Conservation (phyloP, 805 yeast genomes). For the Schizosaccharomyces lindneri region DNA sequence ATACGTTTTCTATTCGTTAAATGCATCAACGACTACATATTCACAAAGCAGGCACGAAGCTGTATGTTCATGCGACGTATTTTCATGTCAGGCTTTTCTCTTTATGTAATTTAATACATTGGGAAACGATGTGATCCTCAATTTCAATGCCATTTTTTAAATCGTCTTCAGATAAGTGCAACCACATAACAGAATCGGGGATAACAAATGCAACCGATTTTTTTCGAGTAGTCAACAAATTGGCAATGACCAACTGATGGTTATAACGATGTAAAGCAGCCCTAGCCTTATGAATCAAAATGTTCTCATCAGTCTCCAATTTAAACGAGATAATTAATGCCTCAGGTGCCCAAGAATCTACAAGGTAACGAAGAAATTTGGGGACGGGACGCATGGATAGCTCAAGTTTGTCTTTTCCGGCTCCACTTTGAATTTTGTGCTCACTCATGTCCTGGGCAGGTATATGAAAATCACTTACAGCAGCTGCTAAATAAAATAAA, state of each 20-base stretch:
- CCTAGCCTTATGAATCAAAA: constrained; percentile 49
- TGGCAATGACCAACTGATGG: constrained; percentile 89
- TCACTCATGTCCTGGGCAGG: constrained; percentile 70
- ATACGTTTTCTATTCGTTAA: no score
- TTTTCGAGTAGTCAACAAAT: constrained; percentile 69
- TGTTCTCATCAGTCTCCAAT: constrained; percentile 58
- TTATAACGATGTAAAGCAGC: constrained; percentile 64
- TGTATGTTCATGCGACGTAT: no score
- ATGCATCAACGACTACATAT: no score
- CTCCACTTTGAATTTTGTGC: constrained; percentile 78
- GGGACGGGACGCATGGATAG: constrained; percentile 91
- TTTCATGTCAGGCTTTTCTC: background rate
- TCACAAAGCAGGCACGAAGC: no score
- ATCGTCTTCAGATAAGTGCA: background rate
- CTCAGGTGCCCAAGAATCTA: constrained; percentile 81
- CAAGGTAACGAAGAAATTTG: constrained; percentile 65
- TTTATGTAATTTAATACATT: background rate
- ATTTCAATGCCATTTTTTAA: background rate
- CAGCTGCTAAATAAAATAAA: constrained; percentile 80
- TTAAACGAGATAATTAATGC: constrained; percentile 90
- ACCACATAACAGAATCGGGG: background rate
- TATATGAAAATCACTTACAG: constrained; percentile 86
- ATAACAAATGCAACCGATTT: constrained; percentile 62
- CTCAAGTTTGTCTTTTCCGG: constrained; percentile 43
- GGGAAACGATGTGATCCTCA: background rate